Base-by-base conservation (phyloP, 306 rosid genomes). In the Rosa rugosa region DNA sequence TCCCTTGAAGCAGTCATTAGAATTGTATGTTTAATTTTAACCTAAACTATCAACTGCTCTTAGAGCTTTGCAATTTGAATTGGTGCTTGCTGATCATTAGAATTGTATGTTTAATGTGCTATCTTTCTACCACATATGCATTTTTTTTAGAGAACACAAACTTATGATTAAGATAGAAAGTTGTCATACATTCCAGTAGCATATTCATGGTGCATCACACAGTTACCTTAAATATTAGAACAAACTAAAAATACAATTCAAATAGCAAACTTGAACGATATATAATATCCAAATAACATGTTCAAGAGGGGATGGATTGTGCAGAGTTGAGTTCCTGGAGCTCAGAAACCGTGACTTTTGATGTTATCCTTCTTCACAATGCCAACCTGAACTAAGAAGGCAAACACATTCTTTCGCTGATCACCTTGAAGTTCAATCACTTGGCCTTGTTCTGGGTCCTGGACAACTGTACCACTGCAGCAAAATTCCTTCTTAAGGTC, bases 331-430 rank as follows among this genome's bases (percentile, higher is more conserved):
- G 53, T 17, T 25, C 44, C 34, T 13, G 53, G 18, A 38, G 75
- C 74, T 77, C 66, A 77, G 67, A 77, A 77, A 77, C 80, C 80
- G 11, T 77, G 80, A 77, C 67, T 77, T 42, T 77, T 77, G 73
- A 77, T 77, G n/a, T 8, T 53, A 2, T 67, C 80, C 64, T 76
- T 76, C 80, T 67, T 53, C 67, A 77, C 80, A 23, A 67, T 77
- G 67, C 80, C 75, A 38, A 76, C 79, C 79, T 27, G 59, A 47
- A 67, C 67, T 22, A 67, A 54, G 74, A 77, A 77, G 51, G 67
- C 42, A 41, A 75, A 77, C 11, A 77, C 80, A 12, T 77, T 40
- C 65, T 77, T 77, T 18, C 67, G 50, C 40, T 77, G 74, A 67
- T 77, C 80, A 18, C 80, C 80, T 76, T 76, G 80, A 65, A 76